Evolutionary conservation across 192 early-diverging fungal genomes (phyloP).

Genomic region (Lobosporangium transversale): DNA sequence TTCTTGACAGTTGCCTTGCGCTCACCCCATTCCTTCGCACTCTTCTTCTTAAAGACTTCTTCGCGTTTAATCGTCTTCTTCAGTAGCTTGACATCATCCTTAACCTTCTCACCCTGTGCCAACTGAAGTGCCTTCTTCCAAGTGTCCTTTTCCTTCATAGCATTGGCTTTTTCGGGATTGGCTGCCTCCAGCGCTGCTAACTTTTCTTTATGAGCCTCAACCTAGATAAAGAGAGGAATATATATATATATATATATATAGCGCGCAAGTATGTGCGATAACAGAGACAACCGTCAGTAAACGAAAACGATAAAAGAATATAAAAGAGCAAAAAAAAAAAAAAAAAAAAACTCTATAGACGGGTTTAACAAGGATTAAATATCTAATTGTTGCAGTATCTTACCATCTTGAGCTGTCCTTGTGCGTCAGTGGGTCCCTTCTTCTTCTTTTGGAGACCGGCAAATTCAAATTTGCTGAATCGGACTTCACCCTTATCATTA

Average conservation of each 20-base stretch:
- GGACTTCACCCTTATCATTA: slow-evolving; percentile 65
- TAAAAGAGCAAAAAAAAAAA: not conserved
- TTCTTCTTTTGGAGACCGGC: slow-evolving; percentile 71
- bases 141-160: slow-evolving; percentile 76
- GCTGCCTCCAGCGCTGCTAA: slow-evolving; percentile 74
- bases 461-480: slow-evolving; percentile 77
- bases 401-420: slow-evolving; percentile 70
- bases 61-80: slow-evolving; percentile 92
- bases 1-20: slow-evolving; percentile 73
- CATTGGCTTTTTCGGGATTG: slow-evolving; percentile 68
- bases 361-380: not conserved
- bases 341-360: too few relatives aligned
- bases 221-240: slow-evolving; percentile 7
- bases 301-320: not conserved
- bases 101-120: slow-evolving; percentile 91
- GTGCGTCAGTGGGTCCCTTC: slow-evolving; percentile 68
- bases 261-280: too few relatives aligned
- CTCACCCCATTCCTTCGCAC: slow-evolving; percentile 82
- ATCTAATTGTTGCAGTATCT: not conserved
- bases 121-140: slow-evolving; percentile 85
- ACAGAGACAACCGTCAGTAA: not conserved
- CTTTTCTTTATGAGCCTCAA: slow-evolving; percentile 81
- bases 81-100: slow-evolving; percentile 89
- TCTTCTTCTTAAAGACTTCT: slow-evolving; percentile 87
- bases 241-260: not conserved